Evolutionary conservation across 257 asterid species (phyloP).

Genomic region (Primulina eburnea): DNA sequence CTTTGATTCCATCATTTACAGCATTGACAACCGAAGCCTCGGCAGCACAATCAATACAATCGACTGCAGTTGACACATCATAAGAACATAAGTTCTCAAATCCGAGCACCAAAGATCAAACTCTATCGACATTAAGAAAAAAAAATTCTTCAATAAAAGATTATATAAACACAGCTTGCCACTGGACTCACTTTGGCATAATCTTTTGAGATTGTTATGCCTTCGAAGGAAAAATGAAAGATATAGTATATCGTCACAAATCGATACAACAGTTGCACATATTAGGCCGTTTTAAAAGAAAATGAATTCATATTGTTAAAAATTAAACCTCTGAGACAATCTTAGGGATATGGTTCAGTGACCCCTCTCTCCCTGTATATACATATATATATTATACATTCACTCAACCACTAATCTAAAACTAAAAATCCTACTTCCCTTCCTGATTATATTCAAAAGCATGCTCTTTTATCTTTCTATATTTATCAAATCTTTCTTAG

Average conservation of each 20-base stretch:
- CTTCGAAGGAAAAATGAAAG: not conserved
- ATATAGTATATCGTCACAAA: not conserved
- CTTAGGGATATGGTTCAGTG: too few species aligned
- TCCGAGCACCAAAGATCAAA: not conserved
- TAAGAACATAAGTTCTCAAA: not conserved
- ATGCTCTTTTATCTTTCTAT: too few species aligned
- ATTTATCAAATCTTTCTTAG: too few species aligned
- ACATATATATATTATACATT: too few species aligned
- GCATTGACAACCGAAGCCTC: constrained; percentile 83
- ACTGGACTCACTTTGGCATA: not conserved
- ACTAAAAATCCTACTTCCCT: too few species aligned
- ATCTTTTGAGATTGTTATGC: not conserved
- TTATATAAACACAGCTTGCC: not conserved
- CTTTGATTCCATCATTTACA: constrained; percentile 77
- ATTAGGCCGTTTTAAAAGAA: too few species aligned
- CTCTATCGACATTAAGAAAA: not conserved
- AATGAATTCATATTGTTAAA: too few species aligned
- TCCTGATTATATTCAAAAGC: too few species aligned
- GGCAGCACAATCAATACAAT: constrained; percentile 98
- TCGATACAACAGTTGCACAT: constrained; percentile 1
- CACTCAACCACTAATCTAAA: too few species aligned
- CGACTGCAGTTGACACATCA: constrained; percentile 46
- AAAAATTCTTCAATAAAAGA: not conserved
- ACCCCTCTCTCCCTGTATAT: too few species aligned
- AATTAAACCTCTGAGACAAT: too few species aligned